phyloP scores from a whole-genome alignment of 768 basidiomycete species.

The Sarcodon aspratus region DNA sequence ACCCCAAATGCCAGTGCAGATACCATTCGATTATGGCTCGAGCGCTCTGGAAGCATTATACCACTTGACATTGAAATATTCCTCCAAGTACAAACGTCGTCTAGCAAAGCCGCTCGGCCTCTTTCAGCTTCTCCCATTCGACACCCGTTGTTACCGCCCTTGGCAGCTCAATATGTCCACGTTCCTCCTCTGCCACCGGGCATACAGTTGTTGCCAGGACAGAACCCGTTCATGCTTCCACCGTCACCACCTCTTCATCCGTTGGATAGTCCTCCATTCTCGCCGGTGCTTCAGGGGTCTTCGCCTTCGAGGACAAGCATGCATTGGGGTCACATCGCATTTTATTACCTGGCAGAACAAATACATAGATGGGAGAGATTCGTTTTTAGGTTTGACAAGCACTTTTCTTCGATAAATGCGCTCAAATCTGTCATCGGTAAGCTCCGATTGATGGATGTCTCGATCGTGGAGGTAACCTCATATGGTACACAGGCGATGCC shows the following conservation, averaged over 20 bases:
- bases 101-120: conserved; percentile 9
- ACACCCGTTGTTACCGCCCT: conserved; percentile 7
- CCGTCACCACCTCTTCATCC: conserved; percentile 8
- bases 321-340: conserved; percentile 74
- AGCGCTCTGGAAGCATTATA: conserved; percentile 58
- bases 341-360: conserved; percentile 69
- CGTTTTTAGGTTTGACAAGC: conserved; percentile 69
- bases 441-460: conserved; percentile 10
- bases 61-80: conserved; percentile 78
- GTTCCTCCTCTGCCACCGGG: conserved; percentile 8
- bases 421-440: conserved; percentile 63
- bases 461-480: conserved; percentile 1
- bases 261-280: conserved; percentile 7
- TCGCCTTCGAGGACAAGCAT: conserved; percentile 27
- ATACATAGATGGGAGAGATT: conserved; percentile 80
- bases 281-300: conserved; percentile 4
- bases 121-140: conserved; percentile 7
- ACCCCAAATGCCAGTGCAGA: conserved; percentile 63
- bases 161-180: conserved; percentile 12
- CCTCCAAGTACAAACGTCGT: conserved; percentile 32
- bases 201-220: conserved; percentile 10
- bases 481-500: conserved; percentile 42
- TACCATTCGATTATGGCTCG: conserved; percentile 74
- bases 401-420: conserved; percentile 62
- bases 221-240: conserved; percentile 7